Conservation (phyloP, 129 eudicot genomes). For the Chrysanthemum lavandulifolium region DNA sequence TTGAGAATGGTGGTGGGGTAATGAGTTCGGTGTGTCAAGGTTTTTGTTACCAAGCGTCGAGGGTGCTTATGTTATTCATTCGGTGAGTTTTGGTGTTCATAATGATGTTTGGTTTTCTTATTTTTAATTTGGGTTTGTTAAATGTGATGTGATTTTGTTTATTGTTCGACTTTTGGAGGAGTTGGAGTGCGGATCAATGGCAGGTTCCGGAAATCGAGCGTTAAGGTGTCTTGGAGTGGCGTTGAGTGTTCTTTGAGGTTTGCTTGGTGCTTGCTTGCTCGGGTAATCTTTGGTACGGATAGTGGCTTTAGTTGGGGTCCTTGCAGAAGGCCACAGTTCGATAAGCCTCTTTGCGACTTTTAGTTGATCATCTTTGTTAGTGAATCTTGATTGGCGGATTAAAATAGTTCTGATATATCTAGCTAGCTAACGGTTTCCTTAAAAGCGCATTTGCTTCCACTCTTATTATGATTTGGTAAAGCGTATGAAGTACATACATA, state of each 20-base stretch:
- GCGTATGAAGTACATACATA: too few species aligned
- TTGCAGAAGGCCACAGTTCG: constrained; percentile 89
- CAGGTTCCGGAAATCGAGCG: constrained; percentile 82
- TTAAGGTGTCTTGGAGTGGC: background rate
- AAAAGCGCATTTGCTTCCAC: background rate
- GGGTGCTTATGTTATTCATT: constrained; percentile 71
- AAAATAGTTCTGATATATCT: background rate
- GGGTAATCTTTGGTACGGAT: too few species aligned
- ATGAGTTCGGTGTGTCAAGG: constrained; percentile 48
- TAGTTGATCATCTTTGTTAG: background rate
- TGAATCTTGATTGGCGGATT: background rate
- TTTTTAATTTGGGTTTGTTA: background rate
- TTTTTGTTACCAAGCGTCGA: constrained; percentile 91
- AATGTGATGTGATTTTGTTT: constrained; percentile 4
- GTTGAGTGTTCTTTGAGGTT: background rate
- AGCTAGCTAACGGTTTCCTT: background rate
- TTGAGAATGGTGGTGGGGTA: constrained; percentile 46
- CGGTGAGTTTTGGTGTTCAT: constrained; percentile 43
- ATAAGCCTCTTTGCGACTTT: constrained; percentile 36
- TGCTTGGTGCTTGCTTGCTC: constrained; percentile 80
- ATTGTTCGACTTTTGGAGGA: constrained; percentile 78
- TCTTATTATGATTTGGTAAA: background rate
- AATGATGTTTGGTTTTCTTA: constrained; percentile 4
- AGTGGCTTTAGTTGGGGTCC: constrained; percentile 84
- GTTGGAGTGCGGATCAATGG: constrained; percentile 81